phyloP scores from a whole-genome alignment of 306 rosid genomes.

The Oemleria cerasiformis region DNA sequence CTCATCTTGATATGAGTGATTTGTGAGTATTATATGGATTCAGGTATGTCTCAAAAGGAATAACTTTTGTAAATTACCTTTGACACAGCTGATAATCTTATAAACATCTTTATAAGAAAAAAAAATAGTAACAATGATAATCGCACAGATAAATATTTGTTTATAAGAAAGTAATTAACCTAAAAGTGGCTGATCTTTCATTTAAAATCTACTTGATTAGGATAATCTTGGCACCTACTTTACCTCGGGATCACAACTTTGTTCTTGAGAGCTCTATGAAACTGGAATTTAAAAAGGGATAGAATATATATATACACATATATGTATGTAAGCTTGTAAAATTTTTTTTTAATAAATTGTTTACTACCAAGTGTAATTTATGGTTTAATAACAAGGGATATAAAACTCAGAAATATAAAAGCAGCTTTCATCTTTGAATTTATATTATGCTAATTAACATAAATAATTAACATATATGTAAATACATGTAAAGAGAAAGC shows the following conservation, averaged over 20 bases:
- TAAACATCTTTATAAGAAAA: not conserved
- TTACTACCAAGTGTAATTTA: too few relatives aligned
- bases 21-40: too few relatives aligned
- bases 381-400: too few relatives aligned
- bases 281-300: not conserved
- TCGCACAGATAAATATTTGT: not conserved
- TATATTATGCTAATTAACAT: too few relatives aligned
- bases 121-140: not conserved
- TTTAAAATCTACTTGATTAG: slow-evolving; percentile 22
- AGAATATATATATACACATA: too few relatives aligned
- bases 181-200: slow-evolving; percentile 1
- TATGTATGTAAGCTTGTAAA: too few relatives aligned
- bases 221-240: slow-evolving; percentile 17
- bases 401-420: too few relatives aligned
- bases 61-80: not conserved
- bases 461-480: too few relatives aligned
- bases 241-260: not conserved
- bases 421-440: too few relatives aligned
- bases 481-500: too few relatives aligned
- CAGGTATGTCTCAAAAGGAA: too few relatives aligned
- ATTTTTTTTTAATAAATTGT: too few relatives aligned
- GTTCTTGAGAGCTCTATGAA: not conserved
- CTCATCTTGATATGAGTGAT: not conserved
- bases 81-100: not conserved
- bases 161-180: not conserved